Conservation (phyloP, 345 rosid genomes). For the Moringa oleifera region DNA sequence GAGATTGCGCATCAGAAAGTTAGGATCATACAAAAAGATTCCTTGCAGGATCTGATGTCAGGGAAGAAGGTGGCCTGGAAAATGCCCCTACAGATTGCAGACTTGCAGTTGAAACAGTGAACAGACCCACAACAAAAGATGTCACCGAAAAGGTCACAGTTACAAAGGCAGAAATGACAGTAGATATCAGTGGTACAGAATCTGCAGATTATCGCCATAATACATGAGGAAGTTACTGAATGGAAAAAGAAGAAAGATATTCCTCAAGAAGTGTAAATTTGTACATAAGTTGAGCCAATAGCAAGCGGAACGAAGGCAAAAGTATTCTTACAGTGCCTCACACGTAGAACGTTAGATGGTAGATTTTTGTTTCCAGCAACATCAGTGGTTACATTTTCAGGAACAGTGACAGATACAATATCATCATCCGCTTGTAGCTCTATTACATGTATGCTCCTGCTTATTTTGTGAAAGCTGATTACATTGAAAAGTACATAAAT, state of each 20-base stretch:
- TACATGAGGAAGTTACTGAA: conserved; percentile 10
- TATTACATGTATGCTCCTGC: conserved; percentile 47
- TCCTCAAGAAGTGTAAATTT: not conserved
- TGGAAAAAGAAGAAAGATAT: not conserved
- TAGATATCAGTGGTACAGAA: conserved; percentile 56
- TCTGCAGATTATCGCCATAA: conserved; percentile 41
- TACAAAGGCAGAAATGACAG: conserved; percentile 38
- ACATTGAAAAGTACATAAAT: conserved; percentile 13
- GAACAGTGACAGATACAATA: conserved; percentile 47
- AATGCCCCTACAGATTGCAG: conserved; percentile 70
- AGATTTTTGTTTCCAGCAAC: conserved; percentile 81
- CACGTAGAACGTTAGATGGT: conserved; percentile 67
- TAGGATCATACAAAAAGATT: conserved; percentile 63
- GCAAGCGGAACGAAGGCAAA: not conserved
- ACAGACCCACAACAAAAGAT: conserved; percentile 57
- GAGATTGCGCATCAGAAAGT: not conserved
- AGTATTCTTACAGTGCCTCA: conserved; percentile 62
- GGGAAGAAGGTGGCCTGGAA: conserved; percentile 44
- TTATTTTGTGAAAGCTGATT: conserved; percentile 69
- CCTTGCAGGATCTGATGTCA: conserved; percentile 65
- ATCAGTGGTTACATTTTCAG: conserved; percentile 77
- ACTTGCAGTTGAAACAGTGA: conserved; percentile 73
- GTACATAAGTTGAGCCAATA: not conserved
- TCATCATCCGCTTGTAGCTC: conserved; percentile 55
- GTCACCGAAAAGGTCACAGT: conserved; percentile 53